Evolutionary conservation across 2,329 filamentous ascomycete species (phyloP), one percentile per base, ranked within the genome.

Genomic region (Claviceps pazoutovae): DNA sequence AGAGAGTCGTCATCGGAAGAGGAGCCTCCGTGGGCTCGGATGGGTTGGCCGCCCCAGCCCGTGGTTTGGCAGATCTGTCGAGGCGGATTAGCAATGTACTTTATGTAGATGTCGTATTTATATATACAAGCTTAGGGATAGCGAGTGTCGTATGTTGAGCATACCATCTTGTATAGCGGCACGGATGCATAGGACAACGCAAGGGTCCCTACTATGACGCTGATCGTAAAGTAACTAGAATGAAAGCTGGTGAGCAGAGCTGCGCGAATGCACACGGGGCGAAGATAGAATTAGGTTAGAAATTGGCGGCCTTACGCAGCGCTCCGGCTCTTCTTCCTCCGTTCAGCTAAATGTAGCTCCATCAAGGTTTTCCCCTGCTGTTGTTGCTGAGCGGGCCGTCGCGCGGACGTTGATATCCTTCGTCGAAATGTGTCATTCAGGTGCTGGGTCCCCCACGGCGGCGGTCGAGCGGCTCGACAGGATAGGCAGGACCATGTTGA

Each of bases 31-130:
- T 88, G 84, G 46, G 88, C 88, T 64, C 89, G 88, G 57, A 96
- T 80, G 36, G 91, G 91, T 65, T 95, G 88, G 42, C 91, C 91
- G 60, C 88, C 88, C 88, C 88, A 97, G 61, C 91, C 86, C 13
- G 84, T 90, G 16, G 86, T 86, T 71, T 86, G 82, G 70, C 86
- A 91, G 63, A 91, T 89, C 82, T 61, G 17, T 34, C 3, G 21
- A 5, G 38, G 7, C 13, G 4, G 4, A 9, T 50, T 17, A 50
- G 34, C 2, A 17, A n/a, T 4, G 7, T 6, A 3, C 11, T 17
- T 19, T 30, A 41, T 13, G 11, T 17, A 30, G 13, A 30, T 34
- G 16, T 17, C 17, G 4, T 46, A n/a, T 8, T 7, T 34, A 13
- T n/a, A 13, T 13, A 13, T 23, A 11, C 19, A 9, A 17, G 4